Conservation (phyloP, 1,284 basidiomycete species). For the Ceratobasidium sp. region DNA sequence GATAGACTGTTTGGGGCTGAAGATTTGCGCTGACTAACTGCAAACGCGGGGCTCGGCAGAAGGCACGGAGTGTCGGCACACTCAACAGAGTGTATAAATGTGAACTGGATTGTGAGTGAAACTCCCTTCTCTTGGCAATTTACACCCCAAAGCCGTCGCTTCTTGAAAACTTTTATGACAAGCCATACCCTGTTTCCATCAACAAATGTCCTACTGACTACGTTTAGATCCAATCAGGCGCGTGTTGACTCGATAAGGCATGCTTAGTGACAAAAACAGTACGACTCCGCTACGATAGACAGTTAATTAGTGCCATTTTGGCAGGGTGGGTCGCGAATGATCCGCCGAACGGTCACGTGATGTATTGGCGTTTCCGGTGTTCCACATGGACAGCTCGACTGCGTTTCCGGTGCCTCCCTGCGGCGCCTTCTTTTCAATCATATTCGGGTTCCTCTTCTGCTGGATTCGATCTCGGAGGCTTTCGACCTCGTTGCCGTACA, state of each 20-base stretch:
- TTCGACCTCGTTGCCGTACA: not conserved
- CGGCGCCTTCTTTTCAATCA: slow-evolving; percentile 35
- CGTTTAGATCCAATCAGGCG: not conserved
- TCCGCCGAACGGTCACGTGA: slow-evolving; percentile 11
- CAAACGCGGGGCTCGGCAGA: slow-evolving; percentile 40
- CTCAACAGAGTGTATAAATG: slow-evolving; percentile 22
- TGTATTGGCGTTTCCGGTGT: not conserved
- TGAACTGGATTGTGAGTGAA: not conserved
- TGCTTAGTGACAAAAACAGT: not conserved
- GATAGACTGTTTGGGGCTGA: slow-evolving; percentile 10
- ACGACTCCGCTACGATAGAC: not conserved
- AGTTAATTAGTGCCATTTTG: slow-evolving; percentile 5
- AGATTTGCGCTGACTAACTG: slow-evolving; percentile 31
- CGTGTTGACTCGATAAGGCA: not conserved
- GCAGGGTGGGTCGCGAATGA: not conserved
- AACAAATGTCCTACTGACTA: too few species aligned
- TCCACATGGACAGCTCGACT: slow-evolving; percentile 1
- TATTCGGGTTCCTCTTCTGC: slow-evolving; percentile 20
- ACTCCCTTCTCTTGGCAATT: slow-evolving; percentile 20
- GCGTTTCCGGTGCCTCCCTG: not conserved
- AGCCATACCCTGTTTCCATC: not conserved
- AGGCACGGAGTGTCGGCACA: slow-evolving; percentile 18
- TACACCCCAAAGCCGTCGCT: not conserved
- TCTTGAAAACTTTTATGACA: not conserved
- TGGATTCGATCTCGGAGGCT: slow-evolving; percentile 13